Evolutionary conservation across 2,329 filamentous ascomycete species (phyloP).

Genomic region (Aspergillus fumigatiaffinis): DNA sequence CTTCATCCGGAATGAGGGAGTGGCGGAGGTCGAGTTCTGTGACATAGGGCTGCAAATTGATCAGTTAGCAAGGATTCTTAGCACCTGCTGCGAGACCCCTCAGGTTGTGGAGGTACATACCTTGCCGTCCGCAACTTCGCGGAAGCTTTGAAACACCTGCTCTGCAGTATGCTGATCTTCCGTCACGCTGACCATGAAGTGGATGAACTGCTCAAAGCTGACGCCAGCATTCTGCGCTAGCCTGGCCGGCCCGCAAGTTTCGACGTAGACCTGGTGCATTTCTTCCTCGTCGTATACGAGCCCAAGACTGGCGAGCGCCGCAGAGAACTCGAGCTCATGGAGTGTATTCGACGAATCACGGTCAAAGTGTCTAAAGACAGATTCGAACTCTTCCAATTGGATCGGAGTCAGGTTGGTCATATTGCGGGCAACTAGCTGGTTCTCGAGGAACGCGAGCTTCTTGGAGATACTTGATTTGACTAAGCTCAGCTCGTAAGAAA

Average conservation of each 20-base stretch:
- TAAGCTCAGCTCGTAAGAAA: slow-evolving; percentile 86
- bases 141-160: slow-evolving; percentile 97
- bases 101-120: slow-evolving; percentile 34
- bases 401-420: slow-evolving; percentile 99
- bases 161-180: slow-evolving; percentile 98
- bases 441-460: slow-evolving; percentile 94
- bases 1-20: slow-evolving; percentile 90
- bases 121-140: slow-evolving; percentile 96
- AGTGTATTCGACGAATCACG: slow-evolving; percentile 86
- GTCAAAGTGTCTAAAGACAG: slow-evolving; percentile 96
- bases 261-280: slow-evolving; percentile 92
- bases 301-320: slow-evolving; percentile 88
- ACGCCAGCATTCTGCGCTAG: slow-evolving; percentile 66
- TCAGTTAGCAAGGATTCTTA: slow-evolving; percentile 5
- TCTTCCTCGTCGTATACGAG: slow-evolving; percentile 96
- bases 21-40: slow-evolving; percentile 96
- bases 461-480: slow-evolving; percentile 92
- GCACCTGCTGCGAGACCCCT: background rate
- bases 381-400: slow-evolving; percentile 97
- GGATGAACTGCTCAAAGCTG: slow-evolving; percentile 97
- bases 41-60: slow-evolving; percentile 67
- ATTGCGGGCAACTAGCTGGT: slow-evolving; percentile 95
- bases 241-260: slow-evolving; percentile 63
- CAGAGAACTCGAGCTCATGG: slow-evolving; percentile 91
- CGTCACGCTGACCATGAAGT: slow-evolving; percentile 98